Base-by-base conservation (phyloP, 495 filamentous ascomycete species). In the Pyrenopolyporus hunteri region DNA sequence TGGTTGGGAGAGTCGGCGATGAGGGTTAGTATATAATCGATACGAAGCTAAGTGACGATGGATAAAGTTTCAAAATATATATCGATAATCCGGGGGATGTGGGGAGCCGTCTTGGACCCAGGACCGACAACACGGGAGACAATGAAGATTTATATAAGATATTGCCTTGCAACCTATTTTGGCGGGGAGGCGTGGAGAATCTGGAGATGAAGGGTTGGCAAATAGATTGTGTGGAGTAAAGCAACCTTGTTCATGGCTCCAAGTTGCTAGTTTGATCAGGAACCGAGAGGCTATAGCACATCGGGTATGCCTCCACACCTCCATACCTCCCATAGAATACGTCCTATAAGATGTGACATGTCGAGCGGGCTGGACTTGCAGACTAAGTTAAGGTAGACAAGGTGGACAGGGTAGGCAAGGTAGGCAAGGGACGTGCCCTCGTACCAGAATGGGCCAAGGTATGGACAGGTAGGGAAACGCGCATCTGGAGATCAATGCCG, bases 71-170 rank as follows among this genome's bases (percentile, higher is more conserved):
- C 57, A 57, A 56, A 57, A 61, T 57, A 47, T 52, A 57, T 61
- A 61, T 57, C 35, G 56, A 52, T 19, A 57, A 66, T 57, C 63
- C 57, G 45, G 52, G 63, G 57, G 57, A 66, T 51, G 64, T 63
- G 64, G 64, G 53, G 64, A 67, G 51, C 57, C 48, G 52, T 53
- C 62, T 65, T 62, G 49, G 59, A 37, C 62, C 59, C 62, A 56
- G 51, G 55, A 54, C 67, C 59, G 57, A 50, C 59, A 62, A 60
- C 43, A 65, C 33, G 69, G 68, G 62, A 62, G 59, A 65, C 33
- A 57, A 65, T 54, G 66, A 67, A 50, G 47, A 71, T 67, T 71
- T 71, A 71, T 71, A 71, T 66, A 67, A 20, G 49, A 67, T 71
- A 64, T 64, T 59, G 43, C 36, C 59, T 57, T 64, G 59, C 56